Base-by-base conservation (phyloP, 306 rosid species). In the Vigna angularis region DNA sequence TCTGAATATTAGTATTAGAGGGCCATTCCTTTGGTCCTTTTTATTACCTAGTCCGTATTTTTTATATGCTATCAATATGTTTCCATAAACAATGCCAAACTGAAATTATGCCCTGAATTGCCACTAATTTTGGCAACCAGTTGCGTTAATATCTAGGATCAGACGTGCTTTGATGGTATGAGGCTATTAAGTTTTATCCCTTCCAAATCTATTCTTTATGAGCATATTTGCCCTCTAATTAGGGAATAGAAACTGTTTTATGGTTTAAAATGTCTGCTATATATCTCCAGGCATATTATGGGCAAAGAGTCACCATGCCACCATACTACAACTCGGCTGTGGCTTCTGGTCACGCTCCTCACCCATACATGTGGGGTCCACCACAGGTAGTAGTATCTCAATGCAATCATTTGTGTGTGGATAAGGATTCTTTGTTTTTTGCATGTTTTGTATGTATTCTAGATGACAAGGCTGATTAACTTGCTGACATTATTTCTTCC, bases 311-410 rank as follows among this genome's bases (percentile, higher is more conserved):
- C 40, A n/a, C 93, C 75, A 82, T 94, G 18, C 97, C 97, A 17
- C 95, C 95, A 67, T 94, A 86, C 81, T 94, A 89, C 87, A 92
- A 88, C 87, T 75, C 98, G 26, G 87, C 95, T 36, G 85, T 85
- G 44, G 83, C 91, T 82, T 83, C 95, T 61, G 95, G 95, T 57
- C 98, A 90, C 55, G 72, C 94, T 71, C 93, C 95, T 76, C 98
- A 92, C 49, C 97, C 98, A 24, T 94, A 92, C 72, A 89, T 94
- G 90, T 92, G 97, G 98, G 93, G 91, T 17, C 95, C 97, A 66
- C 96, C 98, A 22, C 98, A 94, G 97, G 98, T 90, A 83, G 97
- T 90, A 82, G 38, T 62, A 67, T 32, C 72, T 49, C 12, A 45
- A 62, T 7, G 73, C 56, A 28, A 56, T 69, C 65, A 26, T 7